Percentiles rank a stretch among this genome's conserved stretches.
phyloP scores from a whole-genome alignment of 1,139 yeast genomes.

The Debaryomyces robertsiae region DNA sequence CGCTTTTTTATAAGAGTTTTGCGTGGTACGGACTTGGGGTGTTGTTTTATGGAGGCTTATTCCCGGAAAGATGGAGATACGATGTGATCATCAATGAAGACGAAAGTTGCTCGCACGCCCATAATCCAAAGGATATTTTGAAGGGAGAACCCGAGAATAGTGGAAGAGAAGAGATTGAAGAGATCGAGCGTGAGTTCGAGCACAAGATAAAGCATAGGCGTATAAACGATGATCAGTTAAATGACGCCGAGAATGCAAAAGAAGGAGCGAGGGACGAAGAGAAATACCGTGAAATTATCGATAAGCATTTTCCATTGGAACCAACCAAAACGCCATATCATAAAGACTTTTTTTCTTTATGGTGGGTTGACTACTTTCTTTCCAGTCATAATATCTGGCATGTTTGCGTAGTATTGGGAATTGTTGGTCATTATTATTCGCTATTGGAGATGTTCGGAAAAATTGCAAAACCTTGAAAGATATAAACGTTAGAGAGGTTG shows the following conservation, averaged over 20 bases:
- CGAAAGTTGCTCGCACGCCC: slow-evolving; percentile 30
- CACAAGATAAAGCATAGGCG: slow-evolving; percentile 14
- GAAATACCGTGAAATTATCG: slow-evolving; percentile 39
- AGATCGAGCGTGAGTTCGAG: slow-evolving; percentile 39
- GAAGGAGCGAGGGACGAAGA: slow-evolving; percentile 21
- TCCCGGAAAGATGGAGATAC: slow-evolving; percentile 87
- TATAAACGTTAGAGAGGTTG: no score
- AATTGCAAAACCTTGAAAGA: slow-evolving; percentile 33
- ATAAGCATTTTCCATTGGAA: slow-evolving; percentile 54
- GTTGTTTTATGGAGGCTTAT: slow-evolving; percentile 79
- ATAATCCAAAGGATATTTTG: slow-evolving; percentile 38
- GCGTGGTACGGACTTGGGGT: slow-evolving; percentile 82
- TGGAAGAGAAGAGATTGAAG: slow-evolving; percentile 50
- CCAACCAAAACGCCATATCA: slow-evolving; percentile 50
- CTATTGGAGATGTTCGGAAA: slow-evolving; percentile 65
- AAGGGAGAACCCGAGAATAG: slow-evolving; percentile 39
- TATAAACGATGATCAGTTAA: not conserved
- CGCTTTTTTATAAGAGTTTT: slow-evolving; percentile 64
- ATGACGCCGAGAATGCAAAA: slow-evolving; percentile 12
- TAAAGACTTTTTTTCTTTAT: slow-evolving; percentile 60
- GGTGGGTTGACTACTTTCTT: slow-evolving; percentile 81
- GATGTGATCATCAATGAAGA: slow-evolving; percentile 57
- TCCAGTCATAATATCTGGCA: slow-evolving; percentile 95
- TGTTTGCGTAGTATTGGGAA: slow-evolving; percentile 82
- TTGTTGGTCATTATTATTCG: slow-evolving; percentile 81